Base-by-base conservation (phyloP, 768 basidiomycete genomes). In the Neoboletus brunneissimus region DNA sequence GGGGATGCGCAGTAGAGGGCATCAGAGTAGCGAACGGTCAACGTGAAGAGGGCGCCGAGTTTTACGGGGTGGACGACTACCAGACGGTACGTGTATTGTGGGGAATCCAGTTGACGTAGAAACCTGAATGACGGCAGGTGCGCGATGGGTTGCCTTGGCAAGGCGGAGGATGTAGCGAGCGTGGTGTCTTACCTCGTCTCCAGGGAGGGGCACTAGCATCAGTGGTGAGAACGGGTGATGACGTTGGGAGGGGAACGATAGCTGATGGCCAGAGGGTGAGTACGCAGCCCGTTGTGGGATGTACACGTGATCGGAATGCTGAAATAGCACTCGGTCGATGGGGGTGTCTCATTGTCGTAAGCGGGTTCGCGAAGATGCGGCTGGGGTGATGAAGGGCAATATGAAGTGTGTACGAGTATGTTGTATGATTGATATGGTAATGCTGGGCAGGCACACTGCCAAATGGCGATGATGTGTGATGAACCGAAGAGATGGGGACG, bases 111-210 rank as follows among this genome's bases (percentile, higher is more conserved):
- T 35, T 50, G 51, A 44, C 37, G 32, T 23, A 0, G 34, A 34
- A 23, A 41, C 34, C 4, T n/a, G 20, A 25, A 25, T 5, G n/a
- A 25, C 25, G 25, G 25, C 1, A 48, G 38, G 11, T 37, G 42
- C 34, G 48, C 53, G 25, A 42, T 57, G 13, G 48, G 64, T 22
- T 56, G 60, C 46, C 43, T 57, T 11, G 60, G 58, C 18, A 58
- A 53, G 20, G 31, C 62, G 2, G 59, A 63, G 22, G 64, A 69
- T 22, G 62, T 72, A 15, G 66, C 63, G 8, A 64, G 61, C n/a
- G 31, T 68, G 4, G 67, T 72, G 22, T 70, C 70, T 15, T 73
- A 64, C 48, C 58, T 76, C 13, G 68, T 64, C 22, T 68, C 72
- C 18, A 68, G 66, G 58, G 69, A 65, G 44, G 63, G 66, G 2